phyloP scores from a whole-genome alignment of 495 filamentous ascomycete genomes.

The Aspergillus sclerotiicarbonarius region DNA sequence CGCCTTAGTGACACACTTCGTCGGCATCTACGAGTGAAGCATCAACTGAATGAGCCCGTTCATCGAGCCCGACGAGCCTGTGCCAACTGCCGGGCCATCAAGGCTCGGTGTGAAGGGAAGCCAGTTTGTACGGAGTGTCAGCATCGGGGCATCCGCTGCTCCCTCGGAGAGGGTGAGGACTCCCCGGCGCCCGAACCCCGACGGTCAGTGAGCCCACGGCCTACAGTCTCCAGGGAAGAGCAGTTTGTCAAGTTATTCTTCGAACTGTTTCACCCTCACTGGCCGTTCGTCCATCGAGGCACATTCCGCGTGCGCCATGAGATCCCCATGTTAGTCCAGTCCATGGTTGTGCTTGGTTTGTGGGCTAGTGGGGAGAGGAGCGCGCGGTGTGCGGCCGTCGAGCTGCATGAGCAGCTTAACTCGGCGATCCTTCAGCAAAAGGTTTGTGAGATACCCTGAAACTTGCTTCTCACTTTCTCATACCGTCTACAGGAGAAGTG shows the following conservation, averaged over 20 bases:
- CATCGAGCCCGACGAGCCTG: conserved; percentile 20
- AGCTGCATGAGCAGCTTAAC: conserved; percentile 24
- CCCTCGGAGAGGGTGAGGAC: conserved; percentile 1
- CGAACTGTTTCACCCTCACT: conserved; percentile 27
- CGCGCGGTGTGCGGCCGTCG: conserved; percentile 20
- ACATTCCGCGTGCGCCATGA: conserved; percentile 22
- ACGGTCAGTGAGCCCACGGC: background rate
- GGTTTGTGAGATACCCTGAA: conserved; percentile 11
- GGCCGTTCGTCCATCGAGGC: conserved; percentile 31
- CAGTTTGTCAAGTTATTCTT: conserved; percentile 29
- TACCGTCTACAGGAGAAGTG: conserved; percentile 25
- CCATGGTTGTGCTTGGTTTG: conserved; percentile 29
- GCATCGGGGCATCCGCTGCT: conserved; percentile 22
- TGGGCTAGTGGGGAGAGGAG: conserved; percentile 21
- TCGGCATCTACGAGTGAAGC: conserved; percentile 22
- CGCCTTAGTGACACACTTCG: conserved; percentile 28
- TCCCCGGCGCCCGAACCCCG: background rate
- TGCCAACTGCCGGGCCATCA: conserved; percentile 20
- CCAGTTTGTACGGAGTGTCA: conserved; percentile 26
- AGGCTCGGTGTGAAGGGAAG: conserved; percentile 29
- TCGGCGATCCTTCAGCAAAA: conserved; percentile 26
- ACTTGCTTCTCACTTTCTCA: background rate
- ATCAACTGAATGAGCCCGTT: conserved; percentile 19
- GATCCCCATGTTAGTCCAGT: conserved; percentile 25
- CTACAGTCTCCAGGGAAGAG: conserved; percentile 4